phyloP scores from a whole-genome alignment of 495 filamentous ascomycete genomes.

The Penicillium cataractarum region DNA sequence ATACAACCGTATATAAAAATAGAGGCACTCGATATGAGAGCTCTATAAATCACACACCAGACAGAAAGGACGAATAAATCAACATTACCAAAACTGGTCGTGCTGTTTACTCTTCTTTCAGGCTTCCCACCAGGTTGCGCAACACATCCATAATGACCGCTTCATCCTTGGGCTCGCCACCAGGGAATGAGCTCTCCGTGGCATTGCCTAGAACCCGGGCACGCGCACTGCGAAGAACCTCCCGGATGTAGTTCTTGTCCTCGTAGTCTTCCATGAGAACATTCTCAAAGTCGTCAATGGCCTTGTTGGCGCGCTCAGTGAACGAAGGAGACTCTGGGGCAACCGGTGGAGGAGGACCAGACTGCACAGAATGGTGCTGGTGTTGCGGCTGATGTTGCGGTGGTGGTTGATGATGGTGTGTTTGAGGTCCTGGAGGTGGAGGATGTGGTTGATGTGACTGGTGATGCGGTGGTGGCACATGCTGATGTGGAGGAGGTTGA shows the following conservation, averaged over 20 bases:
- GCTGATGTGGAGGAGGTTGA: constrained; percentile 22
- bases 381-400: constrained; percentile 33
- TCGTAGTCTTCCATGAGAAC: constrained; percentile 54
- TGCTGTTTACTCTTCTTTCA: constrained; percentile 40
- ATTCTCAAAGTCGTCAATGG: constrained; percentile 54
- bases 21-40: neutral
- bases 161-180: constrained; percentile 52
- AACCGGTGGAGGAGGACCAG: constrained; percentile 49
- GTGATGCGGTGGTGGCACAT: constrained; percentile 18
- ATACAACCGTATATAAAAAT: neutral
- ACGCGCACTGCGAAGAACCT: constrained; percentile 53
- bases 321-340: constrained; percentile 50
- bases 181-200: constrained; percentile 51
- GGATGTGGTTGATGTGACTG: constrained; percentile 34
- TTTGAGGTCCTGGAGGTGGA: constrained; percentile 31
- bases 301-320: constrained; percentile 52
- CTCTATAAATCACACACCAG: neutral
- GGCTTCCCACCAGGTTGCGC: constrained; percentile 44
- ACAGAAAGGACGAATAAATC: neutral
- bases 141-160: constrained; percentile 50
- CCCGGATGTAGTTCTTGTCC: constrained; percentile 55
- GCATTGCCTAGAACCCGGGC: constrained; percentile 48
- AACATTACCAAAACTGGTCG: constrained; percentile 7
- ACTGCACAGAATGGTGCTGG: constrained; percentile 30
- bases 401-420: constrained; percentile 7